phyloP scores from a whole-genome alignment of 768 basidiomycete genomes.

The Sutorius australiensis region DNA sequence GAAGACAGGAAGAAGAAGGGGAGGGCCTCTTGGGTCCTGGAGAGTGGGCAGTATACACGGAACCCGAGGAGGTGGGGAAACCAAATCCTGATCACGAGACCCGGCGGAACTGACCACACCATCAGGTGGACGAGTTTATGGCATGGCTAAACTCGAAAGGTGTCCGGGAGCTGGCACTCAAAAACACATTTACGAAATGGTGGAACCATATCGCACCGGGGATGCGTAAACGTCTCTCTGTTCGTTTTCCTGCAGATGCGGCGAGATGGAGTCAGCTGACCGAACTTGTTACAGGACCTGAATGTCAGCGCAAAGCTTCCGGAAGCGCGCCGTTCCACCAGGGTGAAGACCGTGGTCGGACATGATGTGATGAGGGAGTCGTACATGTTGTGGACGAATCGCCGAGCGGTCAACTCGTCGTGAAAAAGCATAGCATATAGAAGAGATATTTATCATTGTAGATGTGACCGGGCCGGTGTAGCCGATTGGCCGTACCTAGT shows the following conservation, averaged over 20 bases:
- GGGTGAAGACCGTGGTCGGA: constrained; percentile 55
- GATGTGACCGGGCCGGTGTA: background rate
- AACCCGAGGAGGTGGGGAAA: constrained; percentile 71
- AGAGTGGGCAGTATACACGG: constrained; percentile 91
- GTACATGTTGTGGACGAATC: constrained; percentile 88
- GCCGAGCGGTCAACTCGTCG: constrained; percentile 52
- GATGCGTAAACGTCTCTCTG: constrained; percentile 68
- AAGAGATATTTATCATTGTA: constrained; percentile 20
- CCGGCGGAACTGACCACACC: constrained; percentile 7
- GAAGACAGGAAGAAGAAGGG: constrained; percentile 78
- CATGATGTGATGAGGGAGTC: constrained; percentile 72
- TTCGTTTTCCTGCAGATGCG: constrained; percentile 36
- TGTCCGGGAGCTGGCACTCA: constrained; percentile 78
- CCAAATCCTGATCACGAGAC: background rate
- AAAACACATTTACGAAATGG: constrained; percentile 75
- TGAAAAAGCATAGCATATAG: background rate
- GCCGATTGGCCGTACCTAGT: constrained; percentile 6
- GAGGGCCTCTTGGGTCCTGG: constrained; percentile 66
- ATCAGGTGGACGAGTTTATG: constrained; percentile 75
- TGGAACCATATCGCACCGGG: constrained; percentile 80
- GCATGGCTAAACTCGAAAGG: constrained; percentile 93
- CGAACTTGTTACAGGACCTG: constrained; percentile 49
- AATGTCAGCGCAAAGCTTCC: constrained; percentile 65
- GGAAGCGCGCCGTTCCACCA: constrained; percentile 76
- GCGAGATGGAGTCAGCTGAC: constrained; percentile 8